Base-by-base conservation (phyloP, 2,329 filamentous ascomycete genomes). In the Ploettnerulaceae sp. region DNA sequence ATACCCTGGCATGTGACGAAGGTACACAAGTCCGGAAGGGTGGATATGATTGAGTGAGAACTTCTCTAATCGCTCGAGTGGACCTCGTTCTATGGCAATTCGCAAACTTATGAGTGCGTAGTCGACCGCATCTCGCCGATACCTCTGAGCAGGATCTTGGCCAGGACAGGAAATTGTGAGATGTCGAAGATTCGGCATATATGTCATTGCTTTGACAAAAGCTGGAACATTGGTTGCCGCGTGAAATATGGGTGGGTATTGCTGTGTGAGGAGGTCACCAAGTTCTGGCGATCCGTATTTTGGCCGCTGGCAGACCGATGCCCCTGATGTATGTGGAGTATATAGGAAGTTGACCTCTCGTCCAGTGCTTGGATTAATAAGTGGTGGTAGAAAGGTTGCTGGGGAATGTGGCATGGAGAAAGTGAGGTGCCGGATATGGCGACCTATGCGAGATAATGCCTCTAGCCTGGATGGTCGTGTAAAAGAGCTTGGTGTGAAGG, bases 241-340 rank as follows among this genome's bases (percentile, higher is more conserved):
- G 62, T 95, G 89, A 68, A 95, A 95, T 2, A 95, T 70, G 5
- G 89, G 87, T 42, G 88, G 87, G 61, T 94, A 95, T 67, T 95
- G 89, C 62, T 88, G 81, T 11, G 88, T 86, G 51, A 95, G 74
- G 48, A 94, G 76, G 61, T 91, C 84, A 51, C 83, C 89, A 60
- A 93, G 79, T 45, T 88, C 85, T 57, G 77, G 75, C 64, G 82
- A 86, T 56, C 84, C 86, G 64, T 94, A 94, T 67, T 88, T 91
- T 41, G 84, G 85, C 44, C 81, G 61, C 53, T 77, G 73, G 56
- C 81, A 69, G 35, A 73, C 77, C 45, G 73, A 79, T 22, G 75
- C 75, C 62, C 79, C 77, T 31, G 81, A 81, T 2, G 78, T 79
- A 60, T 89, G 84, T 12, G 89, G 89, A 47, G 80, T 84, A 69